Evolutionary conservation across 495 filamentous ascomycete genomes (phyloP), one percentile per base, ranked within the genome.

Genomic region (Cetradonia linearis): DNA sequence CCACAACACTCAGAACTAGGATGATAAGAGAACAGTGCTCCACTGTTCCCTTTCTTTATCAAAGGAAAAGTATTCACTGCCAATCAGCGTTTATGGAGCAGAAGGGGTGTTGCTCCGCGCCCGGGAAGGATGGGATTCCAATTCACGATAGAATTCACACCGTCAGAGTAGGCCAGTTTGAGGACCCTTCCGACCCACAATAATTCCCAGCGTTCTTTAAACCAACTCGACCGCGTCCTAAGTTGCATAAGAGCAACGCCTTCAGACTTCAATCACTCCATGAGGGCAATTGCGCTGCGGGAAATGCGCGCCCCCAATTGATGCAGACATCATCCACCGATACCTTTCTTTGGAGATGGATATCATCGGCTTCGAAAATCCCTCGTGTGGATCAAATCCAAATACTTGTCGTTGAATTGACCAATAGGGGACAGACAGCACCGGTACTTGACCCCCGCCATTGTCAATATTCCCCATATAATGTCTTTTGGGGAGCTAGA

Each of bases 181-280:
- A 52, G 25, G 18, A 52, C 23, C 57, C 47, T 59, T 30, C 16
- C 10, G 47, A 50, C 57, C 57, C 57, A 59, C 57, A 59, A 59
- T 44, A 31, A 11, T 9, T 47, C 46, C 47, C 47, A 59, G 40
- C 57, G 34, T 34, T 59, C 47, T 52, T 30, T 38, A 38, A 38
- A 47, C 11, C n/a, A n/a, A 52, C 28, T 59, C 57, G 57, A 52
- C 57, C 57, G 47, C 20, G 44, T 52, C 57, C 36, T 28, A 38
- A 38, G 44, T 27, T 52, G 50, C 50, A 54, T 54, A 46, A 23
- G 42, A 46, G 20, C 13, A 46, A 46, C 20, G 42, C n/a, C 20
- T 46, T 46, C 42, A 11, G 42, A 23, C 42, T 23, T 6, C 42
- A 46, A 23, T 25, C 42, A 46, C 42, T n/a, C 2, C 25, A 23